Evolutionary conservation across 257 asterid species (phyloP), one percentile per base, ranked within the genome.

Genomic region (Solanum pinnatisectum): DNA sequence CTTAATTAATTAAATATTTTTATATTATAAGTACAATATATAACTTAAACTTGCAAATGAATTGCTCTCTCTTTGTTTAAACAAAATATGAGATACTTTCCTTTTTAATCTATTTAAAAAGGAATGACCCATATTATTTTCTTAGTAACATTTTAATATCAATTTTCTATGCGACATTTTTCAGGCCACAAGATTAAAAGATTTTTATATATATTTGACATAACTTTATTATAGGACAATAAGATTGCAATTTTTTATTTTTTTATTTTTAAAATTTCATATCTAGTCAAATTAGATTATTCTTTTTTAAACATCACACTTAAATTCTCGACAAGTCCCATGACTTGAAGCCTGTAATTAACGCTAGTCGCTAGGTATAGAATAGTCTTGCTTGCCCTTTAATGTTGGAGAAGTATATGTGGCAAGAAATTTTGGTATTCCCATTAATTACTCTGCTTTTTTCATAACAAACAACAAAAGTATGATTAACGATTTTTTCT

Each of bases 361-460:
- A 63, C 70, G 42, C 52, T 67, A 56, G 83, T 18, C 65, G 65
- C n/a, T 81, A 82, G 65, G 76, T 22, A 56, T 67, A 40, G 77
- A 67, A 85, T 76, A 49, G 84, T 46, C 18, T 16, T 63, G 15
- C 46, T 85, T 35, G 20, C 18, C 85, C 32, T 46, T 46, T 60
- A 77, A 77, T 79, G 87, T 70, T 86, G 87, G 87, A 89, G 88
- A 49, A 46, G 68, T 44, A 46, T 27, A 10, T 30, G 85, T 49
- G 42, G 85, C 85, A 81, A 81, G 30, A 46, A 81, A 89, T 86
- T 56, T 63, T 67, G 8, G 32, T 65, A 70, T 81, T 70, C 73
- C 85, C 39, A 81, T 79, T 68, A 37, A 88, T 81, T 67, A 81
- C 42, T 46, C 40, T 46, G 42, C 52, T 81, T 16, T 81, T 81